Evolutionary conservation across 768 basidiomycete genomes (phyloP).

Genomic region (Pulveroboletus sp.): DNA sequence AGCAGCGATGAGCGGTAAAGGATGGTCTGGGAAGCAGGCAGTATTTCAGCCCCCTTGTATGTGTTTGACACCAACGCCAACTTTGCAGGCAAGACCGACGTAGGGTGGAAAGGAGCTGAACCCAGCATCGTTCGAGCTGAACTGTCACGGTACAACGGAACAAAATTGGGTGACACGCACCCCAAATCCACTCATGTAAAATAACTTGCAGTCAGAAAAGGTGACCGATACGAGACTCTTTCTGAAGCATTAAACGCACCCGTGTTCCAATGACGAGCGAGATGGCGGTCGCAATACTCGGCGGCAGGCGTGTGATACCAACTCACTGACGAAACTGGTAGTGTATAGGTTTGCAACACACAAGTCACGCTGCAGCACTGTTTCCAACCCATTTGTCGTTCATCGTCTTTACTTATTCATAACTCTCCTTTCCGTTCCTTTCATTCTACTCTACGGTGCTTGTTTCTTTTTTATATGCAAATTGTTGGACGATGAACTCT

Average conservation of each 20-base stretch:
- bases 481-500: slow-evolving; percentile 41
- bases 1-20: not conserved
- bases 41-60: no score
- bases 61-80: no score
- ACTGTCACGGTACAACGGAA: no score
- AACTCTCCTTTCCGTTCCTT: slow-evolving; percentile 3
- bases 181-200: not conserved
- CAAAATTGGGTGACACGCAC: no score
- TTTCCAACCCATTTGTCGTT: not conserved
- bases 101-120: no score
- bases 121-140: not conserved
- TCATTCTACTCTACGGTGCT: not conserved
- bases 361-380: slow-evolving; percentile 3
- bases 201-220: not conserved
- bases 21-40: no score
- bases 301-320: slow-evolving; percentile 14
- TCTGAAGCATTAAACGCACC: no score
- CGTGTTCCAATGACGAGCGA: no score
- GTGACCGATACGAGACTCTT: no score
- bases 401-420: slow-evolving; percentile 1
- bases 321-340: slow-evolving; percentile 4
- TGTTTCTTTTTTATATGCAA: no score
- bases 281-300: not conserved
- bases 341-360: slow-evolving; percentile 10
- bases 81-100: not conserved